A percentile compares a stretch with the other conserved stretches of the same genome.
Conservation (phyloP, 2,329 filamentous ascomycete genomes). For the Ophiostoma australiae region DNA sequence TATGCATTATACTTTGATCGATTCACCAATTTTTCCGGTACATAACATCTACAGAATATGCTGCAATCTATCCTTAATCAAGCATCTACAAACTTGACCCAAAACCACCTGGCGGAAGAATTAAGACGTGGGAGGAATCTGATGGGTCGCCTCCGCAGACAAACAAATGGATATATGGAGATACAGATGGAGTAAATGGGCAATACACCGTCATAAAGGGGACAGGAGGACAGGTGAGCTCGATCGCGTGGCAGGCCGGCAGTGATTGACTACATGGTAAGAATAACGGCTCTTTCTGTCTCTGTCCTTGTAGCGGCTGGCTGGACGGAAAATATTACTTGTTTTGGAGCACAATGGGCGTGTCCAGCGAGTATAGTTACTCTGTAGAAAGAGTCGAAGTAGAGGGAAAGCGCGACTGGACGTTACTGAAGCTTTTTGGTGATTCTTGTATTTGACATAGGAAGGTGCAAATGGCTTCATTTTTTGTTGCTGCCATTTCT, state of each 20-base stretch:
- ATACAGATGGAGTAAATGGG: background rate
- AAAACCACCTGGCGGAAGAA: background rate
- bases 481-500: background rate
- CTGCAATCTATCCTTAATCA: no score
- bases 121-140: background rate
- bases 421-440: background rate
- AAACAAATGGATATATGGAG: background rate
- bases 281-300: background rate
- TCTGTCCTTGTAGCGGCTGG: background rate
- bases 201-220: background rate
- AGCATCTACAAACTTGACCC: background rate
- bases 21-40: slow-evolving; percentile 5
- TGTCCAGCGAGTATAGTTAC: background rate
- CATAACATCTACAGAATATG: background rate
- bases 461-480: background rate
- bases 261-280: background rate
- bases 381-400: background rate
- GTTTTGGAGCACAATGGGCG: background rate
- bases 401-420: background rate
- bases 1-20: background rate
- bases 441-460: background rate
- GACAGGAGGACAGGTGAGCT: background rate
- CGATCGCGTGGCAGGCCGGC: background rate
- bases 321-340: slow-evolving; percentile 5
- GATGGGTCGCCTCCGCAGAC: background rate